These are phyloP conservation scores for Trypanosoma lewisi DNA, from an alignment of 208 protist genomes.

Conservation along the genomic window DNA sequence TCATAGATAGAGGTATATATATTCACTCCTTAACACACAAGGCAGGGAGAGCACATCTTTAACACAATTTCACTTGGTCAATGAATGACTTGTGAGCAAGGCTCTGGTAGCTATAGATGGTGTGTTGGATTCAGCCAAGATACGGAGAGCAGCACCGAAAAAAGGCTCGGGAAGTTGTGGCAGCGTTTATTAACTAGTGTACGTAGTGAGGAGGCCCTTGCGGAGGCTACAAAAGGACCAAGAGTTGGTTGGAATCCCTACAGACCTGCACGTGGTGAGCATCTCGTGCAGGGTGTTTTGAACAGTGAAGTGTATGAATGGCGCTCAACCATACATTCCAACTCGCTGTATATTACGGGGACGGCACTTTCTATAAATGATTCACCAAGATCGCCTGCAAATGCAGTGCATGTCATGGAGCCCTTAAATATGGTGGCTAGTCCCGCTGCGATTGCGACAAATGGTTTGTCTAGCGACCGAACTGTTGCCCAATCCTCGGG, in stretches of 20 bases:
- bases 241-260: slow-evolving; percentile 77
- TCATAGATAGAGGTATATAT: neutral
- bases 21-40: neutral
- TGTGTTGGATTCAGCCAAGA: slow-evolving; percentile 42
- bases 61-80: neutral
- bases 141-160: slow-evolving; percentile 44
- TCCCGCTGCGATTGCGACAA: neutral
- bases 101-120: slow-evolving; percentile 1
- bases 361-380: slow-evolving; percentile 8
- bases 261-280: slow-evolving; percentile 49
- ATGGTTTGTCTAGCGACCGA: slow-evolving; percentile 8
- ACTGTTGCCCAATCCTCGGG: slow-evolving; percentile 6
- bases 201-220: slow-evolving; percentile 40
- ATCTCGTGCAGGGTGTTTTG: slow-evolving; percentile 52
- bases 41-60: neutral
- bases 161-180: slow-evolving; percentile 42
- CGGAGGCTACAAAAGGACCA: slow-evolving; percentile 34
- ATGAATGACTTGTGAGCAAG: slow-evolving; percentile 27
- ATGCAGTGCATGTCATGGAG: neutral
- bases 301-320: slow-evolving; percentile 79
- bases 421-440: neutral
- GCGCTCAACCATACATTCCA: slow-evolving; percentile 28
- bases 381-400: neutral
- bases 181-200: slow-evolving; percentile 39
- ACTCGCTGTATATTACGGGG: slow-evolving; percentile 51